Base-by-base conservation (phyloP, 352 stramenopile genomes). In the Globisporangium cylindrosporum region DNA sequence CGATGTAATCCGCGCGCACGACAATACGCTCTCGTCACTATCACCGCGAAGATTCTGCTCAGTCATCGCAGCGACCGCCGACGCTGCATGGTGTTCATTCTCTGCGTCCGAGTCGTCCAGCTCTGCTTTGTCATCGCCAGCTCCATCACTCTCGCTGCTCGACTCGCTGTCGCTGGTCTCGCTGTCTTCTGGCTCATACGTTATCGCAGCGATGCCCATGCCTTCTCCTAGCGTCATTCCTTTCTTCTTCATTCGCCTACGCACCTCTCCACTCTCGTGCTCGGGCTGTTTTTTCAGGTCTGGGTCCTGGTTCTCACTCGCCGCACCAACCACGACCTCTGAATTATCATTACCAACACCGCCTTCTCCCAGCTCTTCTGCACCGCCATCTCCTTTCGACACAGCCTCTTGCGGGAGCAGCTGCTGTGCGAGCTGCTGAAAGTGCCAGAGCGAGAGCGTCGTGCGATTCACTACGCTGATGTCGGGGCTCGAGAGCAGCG, bases 401-500 rank as follows among this genome's bases (percentile, higher is more conserved):
- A 15, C 34, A 12, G 54, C 12, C 15, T 25, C 64, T 20, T 60
- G 24, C 57, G 82, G 79, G 20, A 94, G 64, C 54, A 91, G 66
- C 65, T 79, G 78, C 12, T 75, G 71, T 57, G 75, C 68, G 49
- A 94, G 68, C 65, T 93, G 81, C 59, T 84, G 77, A 68, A 92
- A 90, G 72, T 94, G 86, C 86, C 86, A 94, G 20, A 93, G 79
- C 41, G 86, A 92, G 14, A 94, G 74, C 54, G 80, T 86, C 73
- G 83, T 77, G 59, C 84, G 84, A 72, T 93, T 90, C 62, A 94
- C 75, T 59, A 90, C 81, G 41, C 68, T 80, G 54, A 94, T 72
- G 72, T 94, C 84, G 34, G 68, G 64, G 59, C 79, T 80, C n/a
- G 68, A 71, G 43, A 94, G 76, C 66, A 91, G 63, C 57, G 91